Percentiles rank a stretch among this genome's conserved stretches.
Evolutionary conservation across 2,329 filamentous ascomycete species (phyloP).

Genomic region (Hymenoscyphus infarciens): DNA sequence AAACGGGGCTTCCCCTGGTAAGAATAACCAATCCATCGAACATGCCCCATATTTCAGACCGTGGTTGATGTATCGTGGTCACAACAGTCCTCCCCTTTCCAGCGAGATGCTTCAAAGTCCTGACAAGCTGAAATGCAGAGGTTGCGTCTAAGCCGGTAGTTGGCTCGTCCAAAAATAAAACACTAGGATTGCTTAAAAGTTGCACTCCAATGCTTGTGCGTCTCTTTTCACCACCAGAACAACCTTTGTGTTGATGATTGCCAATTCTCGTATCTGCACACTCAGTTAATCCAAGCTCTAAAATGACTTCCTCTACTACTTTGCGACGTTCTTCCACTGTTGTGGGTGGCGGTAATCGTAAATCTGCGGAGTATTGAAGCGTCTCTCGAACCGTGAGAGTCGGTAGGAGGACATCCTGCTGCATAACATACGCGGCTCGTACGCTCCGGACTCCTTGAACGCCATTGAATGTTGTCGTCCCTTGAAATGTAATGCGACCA

Average conservation of each 20-base stretch:
- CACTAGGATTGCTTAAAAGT: conserved; percentile 72
- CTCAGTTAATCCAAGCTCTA: conserved; percentile 72
- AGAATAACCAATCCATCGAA: conserved; percentile 71
- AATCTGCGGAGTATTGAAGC: conserved; percentile 66
- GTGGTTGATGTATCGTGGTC: conserved; percentile 72
- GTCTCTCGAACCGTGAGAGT: conserved; percentile 75
- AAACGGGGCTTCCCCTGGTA: conserved; percentile 64
- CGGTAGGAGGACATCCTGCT: conserved; percentile 71
- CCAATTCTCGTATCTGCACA: conserved; percentile 74
- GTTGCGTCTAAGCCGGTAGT: conserved; percentile 76
- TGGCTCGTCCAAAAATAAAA: conserved; percentile 75
- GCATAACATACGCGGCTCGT: conserved; percentile 68
- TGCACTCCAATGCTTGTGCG: conserved; percentile 75
- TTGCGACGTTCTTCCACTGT: conserved; percentile 54
- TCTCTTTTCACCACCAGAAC: conserved; percentile 75
- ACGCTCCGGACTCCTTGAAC: conserved; percentile 49
- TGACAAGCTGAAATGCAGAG: conserved; percentile 69
- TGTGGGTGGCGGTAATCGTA: conserved; percentile 63
- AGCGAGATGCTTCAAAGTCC: conserved; percentile 65
- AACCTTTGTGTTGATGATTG: conserved; percentile 67
- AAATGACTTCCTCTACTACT: conserved; percentile 73
- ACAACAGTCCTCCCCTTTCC: conserved; percentile 67
- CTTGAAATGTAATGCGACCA: conserved; percentile 48
- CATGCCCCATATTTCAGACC: conserved; percentile 75
- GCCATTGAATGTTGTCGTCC: conserved; percentile 60